Conservation (phyloP, 352 stramenopile species). For the Pilasporangium apinafurcum region DNA sequence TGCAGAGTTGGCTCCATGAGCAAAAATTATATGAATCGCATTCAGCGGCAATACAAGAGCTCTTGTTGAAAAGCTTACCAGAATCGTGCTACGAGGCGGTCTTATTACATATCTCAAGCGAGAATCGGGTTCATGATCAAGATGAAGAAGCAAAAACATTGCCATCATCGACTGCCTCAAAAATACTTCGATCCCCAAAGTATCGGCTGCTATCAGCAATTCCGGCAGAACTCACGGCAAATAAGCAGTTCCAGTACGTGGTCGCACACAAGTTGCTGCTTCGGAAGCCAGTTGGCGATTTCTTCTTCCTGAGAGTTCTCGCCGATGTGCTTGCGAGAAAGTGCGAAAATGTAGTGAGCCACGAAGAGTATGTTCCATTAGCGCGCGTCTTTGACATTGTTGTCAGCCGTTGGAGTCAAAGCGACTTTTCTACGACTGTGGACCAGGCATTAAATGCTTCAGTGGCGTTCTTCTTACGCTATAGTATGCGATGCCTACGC, state of each 20-base stretch:
- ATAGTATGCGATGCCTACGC: conserved; percentile 30
- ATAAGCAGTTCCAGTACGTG: conserved; percentile 59
- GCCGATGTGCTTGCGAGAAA: conserved; percentile 29
- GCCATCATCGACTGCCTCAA: neutral
- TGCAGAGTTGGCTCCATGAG: conserved; percentile 39
- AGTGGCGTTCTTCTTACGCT: conserved; percentile 61
- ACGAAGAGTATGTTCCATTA: conserved; percentile 10
- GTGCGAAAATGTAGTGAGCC: conserved; percentile 1
- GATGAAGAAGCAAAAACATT: too few relatives aligned
- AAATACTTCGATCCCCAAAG: conserved; percentile 18
- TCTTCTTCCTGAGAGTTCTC: conserved; percentile 44
- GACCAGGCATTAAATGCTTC: conserved; percentile 57
- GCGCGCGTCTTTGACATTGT: conserved; percentile 47
- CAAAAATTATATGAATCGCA: conserved; percentile 8
- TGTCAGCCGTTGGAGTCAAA: conserved; percentile 49
- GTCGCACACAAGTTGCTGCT: conserved; percentile 59
- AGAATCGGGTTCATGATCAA: too few relatives aligned
- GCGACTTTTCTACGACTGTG: conserved; percentile 30
- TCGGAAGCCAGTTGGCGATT: conserved; percentile 31
- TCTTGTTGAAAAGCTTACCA: conserved; percentile 37
- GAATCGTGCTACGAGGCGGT: conserved; percentile 45
- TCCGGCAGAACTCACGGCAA: conserved; percentile 19
- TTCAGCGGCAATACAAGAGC: conserved; percentile 7
- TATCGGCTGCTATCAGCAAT: conserved; percentile 45
- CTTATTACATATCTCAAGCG: conserved; percentile 30